Evolutionary conservation across 2,329 filamentous ascomycete genomes (phyloP).

Genomic region (Septoria petroselini): DNA sequence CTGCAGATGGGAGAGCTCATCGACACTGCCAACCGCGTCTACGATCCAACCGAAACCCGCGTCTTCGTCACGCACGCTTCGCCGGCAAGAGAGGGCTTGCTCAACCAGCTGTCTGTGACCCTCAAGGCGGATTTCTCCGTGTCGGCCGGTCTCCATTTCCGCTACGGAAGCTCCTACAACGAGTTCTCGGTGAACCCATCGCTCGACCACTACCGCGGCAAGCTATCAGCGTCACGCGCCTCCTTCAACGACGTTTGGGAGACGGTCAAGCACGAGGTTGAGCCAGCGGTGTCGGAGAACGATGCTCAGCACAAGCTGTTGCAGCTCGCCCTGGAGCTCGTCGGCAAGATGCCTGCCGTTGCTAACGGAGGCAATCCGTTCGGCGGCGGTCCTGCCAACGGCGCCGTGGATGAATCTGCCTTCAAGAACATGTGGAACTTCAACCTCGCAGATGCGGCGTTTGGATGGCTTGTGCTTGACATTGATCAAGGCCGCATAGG

Average conservation of each 20-base stretch:
- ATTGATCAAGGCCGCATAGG: conserved; percentile 94
- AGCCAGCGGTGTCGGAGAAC: conserved; percentile 89
- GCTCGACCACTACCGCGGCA: conserved; percentile 95
- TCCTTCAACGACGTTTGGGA: conserved; percentile 99
- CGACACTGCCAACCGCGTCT: conserved; percentile 95
- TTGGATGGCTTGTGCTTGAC: conserved; percentile 92
- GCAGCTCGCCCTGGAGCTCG: conserved; percentile 84
- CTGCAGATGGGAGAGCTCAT: conserved; percentile 97
- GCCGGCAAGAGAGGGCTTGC: conserved; percentile 88
- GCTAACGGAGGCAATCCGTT: conserved; percentile 97
- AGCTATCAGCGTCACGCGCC: conserved; percentile 94
- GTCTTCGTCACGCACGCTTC: conserved; percentile 97
- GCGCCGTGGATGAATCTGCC: conserved; percentile 94
- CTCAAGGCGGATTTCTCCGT: conserved; percentile 98
- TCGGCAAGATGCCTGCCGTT: conserved; percentile 96
- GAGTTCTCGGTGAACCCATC: conserved; percentile 99
- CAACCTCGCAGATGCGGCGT: conserved; percentile 94
- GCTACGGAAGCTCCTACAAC: conserved; percentile 98
- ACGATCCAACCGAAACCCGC: conserved; percentile 95
- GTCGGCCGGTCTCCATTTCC: conserved; percentile 94
- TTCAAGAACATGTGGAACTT: conserved; percentile 99
- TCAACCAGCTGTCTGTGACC: conserved; percentile 96
- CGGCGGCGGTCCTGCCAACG: conserved; percentile 76
- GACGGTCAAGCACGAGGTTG: conserved; percentile 92
- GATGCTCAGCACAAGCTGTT: conserved; percentile 90